phyloP scores from a whole-genome alignment of 202 grass and related monocot species.

The Setaria italica region DNA sequence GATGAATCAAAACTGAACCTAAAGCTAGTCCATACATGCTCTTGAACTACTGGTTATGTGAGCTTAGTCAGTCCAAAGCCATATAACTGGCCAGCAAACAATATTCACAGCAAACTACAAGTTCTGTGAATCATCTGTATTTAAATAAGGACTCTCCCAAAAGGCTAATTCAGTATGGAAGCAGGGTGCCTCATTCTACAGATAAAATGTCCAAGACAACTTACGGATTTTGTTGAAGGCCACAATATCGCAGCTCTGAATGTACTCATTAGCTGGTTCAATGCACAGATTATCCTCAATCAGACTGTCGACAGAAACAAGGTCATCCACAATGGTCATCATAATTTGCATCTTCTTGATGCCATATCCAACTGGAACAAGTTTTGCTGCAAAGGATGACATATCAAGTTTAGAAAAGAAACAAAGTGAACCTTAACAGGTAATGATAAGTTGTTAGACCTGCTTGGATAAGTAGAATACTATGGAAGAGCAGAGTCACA shows the following conservation, averaged over 20 bases:
- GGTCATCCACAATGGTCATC: slow-evolving; percentile 76
- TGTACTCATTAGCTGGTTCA: slow-evolving; percentile 60
- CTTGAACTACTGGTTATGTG: not conserved
- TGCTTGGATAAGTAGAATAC: slow-evolving; percentile 6
- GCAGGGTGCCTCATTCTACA: not conserved
- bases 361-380: slow-evolving; percentile 72
- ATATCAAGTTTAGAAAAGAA: slow-evolving; percentile 29
- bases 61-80: not conserved
- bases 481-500: slow-evolving; percentile 30
- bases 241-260: slow-evolving; percentile 78
- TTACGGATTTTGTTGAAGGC: slow-evolving; percentile 86
- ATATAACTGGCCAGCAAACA: slow-evolving; percentile 1
- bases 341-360: slow-evolving; percentile 89
- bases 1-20: not conserved
- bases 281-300: slow-evolving; percentile 64
- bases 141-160: not conserved
- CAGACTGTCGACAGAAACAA: slow-evolving; percentile 66
- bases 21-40: slow-evolving; percentile 22
- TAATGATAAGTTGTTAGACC: not conserved
- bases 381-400: slow-evolving; percentile 57
- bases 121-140: not conserved
- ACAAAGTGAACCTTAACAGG: not conserved
- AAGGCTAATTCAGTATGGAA: not conserved
- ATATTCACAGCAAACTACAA: not conserved
- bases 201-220: not conserved